Evolutionary conservation across 2,329 filamentous ascomycete genomes (phyloP), one percentile per base, ranked within the genome.

Genomic region (Emmonsiellopsis sp.): DNA sequence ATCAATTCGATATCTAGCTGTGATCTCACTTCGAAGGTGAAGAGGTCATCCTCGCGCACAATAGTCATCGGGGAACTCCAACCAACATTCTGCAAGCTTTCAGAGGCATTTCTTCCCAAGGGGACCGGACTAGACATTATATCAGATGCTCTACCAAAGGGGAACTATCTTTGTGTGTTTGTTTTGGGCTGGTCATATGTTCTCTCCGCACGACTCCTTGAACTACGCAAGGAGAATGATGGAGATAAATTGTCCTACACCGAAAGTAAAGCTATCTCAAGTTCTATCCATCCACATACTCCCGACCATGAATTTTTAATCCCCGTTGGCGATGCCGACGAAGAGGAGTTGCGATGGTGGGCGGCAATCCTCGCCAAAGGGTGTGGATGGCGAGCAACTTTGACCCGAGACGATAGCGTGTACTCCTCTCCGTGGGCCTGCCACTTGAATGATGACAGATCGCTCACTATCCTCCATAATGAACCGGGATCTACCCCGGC

Each of bases 151-250:
- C 51, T 11, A 15, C 31, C 2, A 26, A 50, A 32, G 15, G 46
- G 51, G 37, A 54, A 56, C 26, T 53, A 53, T 31, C 51, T 53
- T 46, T 56, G 38, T 48, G 46, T 51, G 7, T 53, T 56, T 32
- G 46, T 54, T 50, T 53, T 56, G 47, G 54, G 46, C 40, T 54
- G 54, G 54, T 46, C 54, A 45, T 56, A 56, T 26, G 34, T 56
- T 6, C 35, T 53, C 9, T 56, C 51, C 13, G 47, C 51, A 20
- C 51, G 31, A 32, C 40, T 56, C 7, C 7, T 56, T 26, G 54
- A 56, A 51, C 32, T 56, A 42, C 51, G 51, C n/a, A 50, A 37
- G 16, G 41, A 42, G 15, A 15, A 41, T 30, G 30, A 56, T 7
- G 32, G 38, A 43, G 44, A 52, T 35, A 50, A 9, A 13, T 9